A percentile compares a stretch with the other conserved stretches of the same genome.
Evolutionary conservation across 1,284 basidiomycete species (phyloP).

Genomic region (Inonotus obliquus): DNA sequence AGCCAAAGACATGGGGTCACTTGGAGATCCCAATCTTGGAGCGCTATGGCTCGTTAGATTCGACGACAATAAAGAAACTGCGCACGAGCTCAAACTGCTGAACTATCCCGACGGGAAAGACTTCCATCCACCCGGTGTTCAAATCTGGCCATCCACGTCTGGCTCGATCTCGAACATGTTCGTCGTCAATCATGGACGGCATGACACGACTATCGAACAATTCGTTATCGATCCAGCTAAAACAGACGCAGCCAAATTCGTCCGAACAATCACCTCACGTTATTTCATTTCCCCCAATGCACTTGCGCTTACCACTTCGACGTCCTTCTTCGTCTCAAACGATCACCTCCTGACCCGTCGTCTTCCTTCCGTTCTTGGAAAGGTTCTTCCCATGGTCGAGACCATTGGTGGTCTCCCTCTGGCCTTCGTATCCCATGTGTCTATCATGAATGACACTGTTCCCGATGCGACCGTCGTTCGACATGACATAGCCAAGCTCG

Average conservation of each 20-base stretch:
- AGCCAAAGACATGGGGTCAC: constrained; percentile 66
- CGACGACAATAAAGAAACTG: neutral
- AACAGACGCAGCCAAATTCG: constrained; percentile 40
- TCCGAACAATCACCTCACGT: constrained; percentile 53
- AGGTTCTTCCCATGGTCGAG: constrained; percentile 49
- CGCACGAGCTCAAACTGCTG: constrained; percentile 28
- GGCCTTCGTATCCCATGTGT: constrained; percentile 53
- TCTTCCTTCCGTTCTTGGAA: constrained; percentile 44
- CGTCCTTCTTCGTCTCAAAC: constrained; percentile 63
- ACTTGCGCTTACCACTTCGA: constrained; percentile 53
- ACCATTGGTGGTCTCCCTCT: constrained; percentile 52
- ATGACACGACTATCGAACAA: constrained; percentile 56
- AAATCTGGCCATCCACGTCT: constrained; percentile 41
- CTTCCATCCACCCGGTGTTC: constrained; percentile 58
- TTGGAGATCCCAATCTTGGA: constrained; percentile 46
- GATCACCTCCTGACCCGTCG: constrained; percentile 67
- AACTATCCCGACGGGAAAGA: constrained; percentile 43
- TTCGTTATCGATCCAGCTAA: constrained; percentile 46
- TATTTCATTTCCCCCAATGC: constrained; percentile 61
- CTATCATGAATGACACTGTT: constrained; percentile 29
- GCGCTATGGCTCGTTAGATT: constrained; percentile 35
- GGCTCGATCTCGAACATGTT: constrained; percentile 50
- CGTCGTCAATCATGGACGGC: constrained; percentile 59
- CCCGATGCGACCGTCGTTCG: constrained; percentile 27
- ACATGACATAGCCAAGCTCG: constrained; percentile 38